Evolutionary conservation across 2,329 filamentous ascomycete species (phyloP), one percentile per base, ranked within the genome.

Genomic region (Orbilia brochopaga): DNA sequence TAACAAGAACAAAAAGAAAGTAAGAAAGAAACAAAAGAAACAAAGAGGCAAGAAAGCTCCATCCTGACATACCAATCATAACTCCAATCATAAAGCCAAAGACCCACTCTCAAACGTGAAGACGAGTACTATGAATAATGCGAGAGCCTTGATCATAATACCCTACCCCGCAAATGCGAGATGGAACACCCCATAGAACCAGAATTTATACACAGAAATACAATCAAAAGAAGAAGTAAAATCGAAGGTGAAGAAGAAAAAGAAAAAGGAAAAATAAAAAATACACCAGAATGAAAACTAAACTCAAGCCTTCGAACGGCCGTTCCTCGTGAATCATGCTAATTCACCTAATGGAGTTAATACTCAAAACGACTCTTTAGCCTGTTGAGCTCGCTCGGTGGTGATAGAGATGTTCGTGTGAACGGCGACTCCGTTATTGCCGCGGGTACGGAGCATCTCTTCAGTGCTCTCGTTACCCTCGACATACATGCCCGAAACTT

Each of bases 321-420:
- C 17, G 27, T 32, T 11, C 40, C 60, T 17, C 15, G 23, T 13
- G 6, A 11, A 17, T 37, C 17, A 40, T 19, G 42, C n/a, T 15
- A 24, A 42, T 30, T 10, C n/a, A 27, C 11, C 17, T 2, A 32
- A 37, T 32, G 44, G 46, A 56, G 21, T 42, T n/a, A n/a, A 51
- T 23, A 15, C 63, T 64, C 51, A 72, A 42, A 65, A 72, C n/a
- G 30, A 35, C n/a, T 72, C 60, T 30, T 72, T 72, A 8, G 67
- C 42, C 24, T 40, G 32, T 4, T 56, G 55, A 5, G 67, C 60
- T n/a, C 60, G 57, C 27, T 72, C 67, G 21, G 53, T 65, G 3
- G 67, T 72, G 42, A 72, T 56, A 5, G 67, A 72, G 17, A 72
- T 72, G 51, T 72, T 65, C 21, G 67, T 72, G 24, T 72, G 67